Evolutionary conservation across 2,329 filamentous ascomycete genomes (phyloP), one percentile per base, ranked within the genome.

Genomic region (Diaporthe aspalathi): DNA sequence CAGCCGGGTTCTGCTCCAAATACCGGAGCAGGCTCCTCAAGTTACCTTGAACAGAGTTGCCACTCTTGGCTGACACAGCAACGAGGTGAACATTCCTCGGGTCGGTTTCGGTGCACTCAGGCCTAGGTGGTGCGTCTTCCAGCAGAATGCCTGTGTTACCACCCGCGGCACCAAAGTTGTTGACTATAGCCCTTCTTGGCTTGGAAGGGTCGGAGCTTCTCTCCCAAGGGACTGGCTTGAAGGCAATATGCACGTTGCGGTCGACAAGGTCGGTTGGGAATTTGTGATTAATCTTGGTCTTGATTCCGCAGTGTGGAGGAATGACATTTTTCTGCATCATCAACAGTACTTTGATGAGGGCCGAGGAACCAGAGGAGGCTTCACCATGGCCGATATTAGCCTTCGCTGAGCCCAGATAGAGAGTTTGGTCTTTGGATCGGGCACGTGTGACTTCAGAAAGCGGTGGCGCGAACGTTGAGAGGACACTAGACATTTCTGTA

Each of bases 401-500:
- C n/a, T 93, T 92, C 5, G 89, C 85, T 0, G 90, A 84, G 5
- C 91, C 91, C 0, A 92, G 80, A 74, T 87, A 86, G 1, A 93
- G 82, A 0, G 89, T 86, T 14, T 70, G 52, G 3, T 52, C 45
- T 3, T 45, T n/a, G 17, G 83, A 78, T 29, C 84, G 81, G 73
- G 85, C 83, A 16, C 82, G 29, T 80, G 29, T 83, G 78, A 1
- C 20, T 3, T 35, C 20, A 14, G 29, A n/a, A 20, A 35, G 29
- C 11, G 82, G 81, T 5, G 86, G 85, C 0, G 85, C 85, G 73
- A 85, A 88, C 6, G 85, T 81, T 57, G 84, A 81, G 2, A 90
- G 89, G 62, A 97, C 92, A 0, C 91, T 94, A 1, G 89, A 85
- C 91, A 95, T 95, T 79, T 97, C 94, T 2, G 89, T 92, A 9